Percentiles rank a stretch among this genome's conserved stretches.
Evolutionary conservation across 345 rosid genomes (phyloP).

Genomic region (Corchorus capsularis): DNA sequence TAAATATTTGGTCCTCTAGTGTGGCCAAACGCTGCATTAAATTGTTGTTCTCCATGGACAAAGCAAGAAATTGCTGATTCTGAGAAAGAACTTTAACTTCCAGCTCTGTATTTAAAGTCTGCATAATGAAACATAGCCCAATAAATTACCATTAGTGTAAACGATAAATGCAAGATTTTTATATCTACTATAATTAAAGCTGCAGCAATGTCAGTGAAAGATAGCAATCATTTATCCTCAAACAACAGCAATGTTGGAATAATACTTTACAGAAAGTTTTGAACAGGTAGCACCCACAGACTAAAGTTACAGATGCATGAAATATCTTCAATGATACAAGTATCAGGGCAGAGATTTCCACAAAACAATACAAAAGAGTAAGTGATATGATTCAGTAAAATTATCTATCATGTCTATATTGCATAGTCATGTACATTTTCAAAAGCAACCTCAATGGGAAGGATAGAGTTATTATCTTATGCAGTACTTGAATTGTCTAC

Average conservation of each 20-base stretch:
- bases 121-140: conserved; percentile 19
- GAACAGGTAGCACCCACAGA: too few species aligned
- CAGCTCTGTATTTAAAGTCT: conserved; percentile 66
- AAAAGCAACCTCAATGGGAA: neutral
- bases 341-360: neutral
- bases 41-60: conserved; percentile 59
- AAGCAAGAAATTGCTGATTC: conserved; percentile 55
- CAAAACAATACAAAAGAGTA: neutral
- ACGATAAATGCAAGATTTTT: neutral
- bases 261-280: neutral
- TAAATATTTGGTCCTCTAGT: conserved; percentile 55
- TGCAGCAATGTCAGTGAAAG: neutral
- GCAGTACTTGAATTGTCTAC: neutral
- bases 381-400: neutral
- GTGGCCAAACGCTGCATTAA: conserved; percentile 60
- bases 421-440: neutral
- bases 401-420: neutral
- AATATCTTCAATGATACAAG: neutral
- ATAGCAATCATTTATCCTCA: neutral
- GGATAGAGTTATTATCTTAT: neutral
- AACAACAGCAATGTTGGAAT: too few species aligned
- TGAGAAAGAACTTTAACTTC: conserved; percentile 52
- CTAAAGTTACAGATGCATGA: neutral
- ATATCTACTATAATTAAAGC: neutral
- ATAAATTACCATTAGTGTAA: neutral